A percentile compares a stretch with the other conserved stretches of the same genome.
Conservation (phyloP, 345 rosid genomes). For the Excoecaria agallocha region DNA sequence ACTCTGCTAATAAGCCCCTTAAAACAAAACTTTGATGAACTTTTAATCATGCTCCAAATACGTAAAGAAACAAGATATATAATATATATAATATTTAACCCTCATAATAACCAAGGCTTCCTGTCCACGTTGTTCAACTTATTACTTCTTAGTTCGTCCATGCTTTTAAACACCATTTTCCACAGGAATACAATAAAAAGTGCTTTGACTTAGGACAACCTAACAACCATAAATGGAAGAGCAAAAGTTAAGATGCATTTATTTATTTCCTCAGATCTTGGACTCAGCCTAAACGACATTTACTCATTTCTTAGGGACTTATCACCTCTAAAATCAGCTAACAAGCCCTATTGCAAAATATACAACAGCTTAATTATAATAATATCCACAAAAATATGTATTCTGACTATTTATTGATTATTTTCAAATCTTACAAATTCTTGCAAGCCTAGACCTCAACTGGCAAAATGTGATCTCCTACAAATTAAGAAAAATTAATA, state of each 20-base stretch:
- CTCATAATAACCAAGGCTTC: neutral
- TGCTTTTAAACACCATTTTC: neutral
- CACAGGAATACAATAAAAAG: neutral
- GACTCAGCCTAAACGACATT: neutral
- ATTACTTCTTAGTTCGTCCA: too few relatives aligned
- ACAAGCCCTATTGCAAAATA: neutral
- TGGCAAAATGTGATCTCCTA: neutral
- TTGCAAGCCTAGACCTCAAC: neutral
- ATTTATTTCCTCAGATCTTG: too few relatives aligned
- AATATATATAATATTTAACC: too few relatives aligned
- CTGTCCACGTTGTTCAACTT: neutral
- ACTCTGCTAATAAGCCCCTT: neutral
- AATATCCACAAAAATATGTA: too few relatives aligned
- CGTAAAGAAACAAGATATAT: neutral
- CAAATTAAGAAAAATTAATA: neutral
- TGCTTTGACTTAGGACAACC: too few relatives aligned
- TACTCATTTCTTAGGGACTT: neutral
- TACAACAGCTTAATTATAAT: neutral
- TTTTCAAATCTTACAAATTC: slow-evolving; percentile 2
- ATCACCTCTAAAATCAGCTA: neutral
- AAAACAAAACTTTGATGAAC: neutral
- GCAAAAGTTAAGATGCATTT: too few relatives aligned
- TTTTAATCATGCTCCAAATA: neutral
- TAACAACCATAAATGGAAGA: too few relatives aligned
- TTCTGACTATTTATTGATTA: neutral